phyloP scores from a whole-genome alignment of 106 monocot genomes.

The Hemerocallis citrina region DNA sequence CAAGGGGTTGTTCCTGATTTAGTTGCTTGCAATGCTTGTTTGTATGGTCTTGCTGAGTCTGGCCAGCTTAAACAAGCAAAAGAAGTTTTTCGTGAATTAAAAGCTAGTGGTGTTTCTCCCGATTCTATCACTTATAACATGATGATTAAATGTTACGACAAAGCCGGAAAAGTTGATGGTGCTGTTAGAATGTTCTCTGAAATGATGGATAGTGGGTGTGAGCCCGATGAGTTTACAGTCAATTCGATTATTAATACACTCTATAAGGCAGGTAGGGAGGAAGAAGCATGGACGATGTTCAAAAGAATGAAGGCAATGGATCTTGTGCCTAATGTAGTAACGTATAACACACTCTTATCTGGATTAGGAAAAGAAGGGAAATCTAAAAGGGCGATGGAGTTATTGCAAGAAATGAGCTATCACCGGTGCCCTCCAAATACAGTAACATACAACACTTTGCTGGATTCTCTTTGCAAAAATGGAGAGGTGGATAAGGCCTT shows the following conservation, averaged over 20 bases:
- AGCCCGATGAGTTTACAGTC: conserved; percentile 58
- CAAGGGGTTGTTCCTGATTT: conserved; percentile 70
- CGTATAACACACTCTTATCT: conserved; percentile 74
- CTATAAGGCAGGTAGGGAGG: conserved; percentile 70
- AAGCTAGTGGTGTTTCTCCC: conserved; percentile 51
- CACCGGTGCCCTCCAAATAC: conserved; percentile 54
- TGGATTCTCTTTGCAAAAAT: conserved; percentile 80
- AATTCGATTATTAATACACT: conserved; percentile 77
- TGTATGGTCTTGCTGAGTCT: conserved; percentile 64
- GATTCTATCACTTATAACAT: conserved; percentile 83
- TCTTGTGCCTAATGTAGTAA: conserved; percentile 66
- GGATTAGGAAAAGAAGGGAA: conserved; percentile 72
- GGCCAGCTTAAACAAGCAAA: conserved; percentile 57
- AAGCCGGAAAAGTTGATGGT: conserved; percentile 52
- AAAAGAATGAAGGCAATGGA: conserved; percentile 54
- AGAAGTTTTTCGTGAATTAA: conserved; percentile 52
- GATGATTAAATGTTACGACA: conserved; percentile 90
- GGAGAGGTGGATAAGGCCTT: conserved; percentile 52
- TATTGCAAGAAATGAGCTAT: conserved; percentile 56
- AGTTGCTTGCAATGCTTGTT: conserved; percentile 81
- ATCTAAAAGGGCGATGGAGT: conserved; percentile 30
- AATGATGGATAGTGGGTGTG: conserved; percentile 42
- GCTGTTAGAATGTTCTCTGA: conserved; percentile 59
- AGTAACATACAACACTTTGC: conserved; percentile 72
- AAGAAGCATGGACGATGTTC: conserved; percentile 78